phyloP scores from a whole-genome alignment of 2,329 filamentous ascomycete species.

The Aspergillus japonicus region DNA sequence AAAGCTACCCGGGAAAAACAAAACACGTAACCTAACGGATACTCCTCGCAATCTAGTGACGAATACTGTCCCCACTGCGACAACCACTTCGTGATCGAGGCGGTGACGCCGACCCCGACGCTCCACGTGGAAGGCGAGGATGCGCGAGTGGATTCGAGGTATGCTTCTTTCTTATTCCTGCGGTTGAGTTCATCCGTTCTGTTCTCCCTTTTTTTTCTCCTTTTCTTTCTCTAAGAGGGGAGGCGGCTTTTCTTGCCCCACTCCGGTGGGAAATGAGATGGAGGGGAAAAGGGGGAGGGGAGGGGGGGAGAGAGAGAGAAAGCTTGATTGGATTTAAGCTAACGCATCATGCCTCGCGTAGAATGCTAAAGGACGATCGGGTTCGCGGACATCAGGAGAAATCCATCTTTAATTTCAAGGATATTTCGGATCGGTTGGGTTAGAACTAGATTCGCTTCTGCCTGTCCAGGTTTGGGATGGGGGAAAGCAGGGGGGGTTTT shows the following conservation, averaged over 20 bases:
- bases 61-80: conserved; percentile 99
- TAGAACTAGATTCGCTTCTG: conserved; percentile 38
- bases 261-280: neutral
- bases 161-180: conserved; percentile 14
- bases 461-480: too few relatives aligned
- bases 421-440: conserved; percentile 72
- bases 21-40: neutral
- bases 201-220: neutral
- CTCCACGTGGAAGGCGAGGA: conserved; percentile 91
- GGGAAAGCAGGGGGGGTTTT: neutral
- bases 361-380: conserved; percentile 90
- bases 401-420: conserved; percentile 73
- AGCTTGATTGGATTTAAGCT: neutral
- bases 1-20: too few relatives aligned
- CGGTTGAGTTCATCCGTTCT: too few relatives aligned
- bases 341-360: conserved; percentile 22
- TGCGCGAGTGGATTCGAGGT: conserved; percentile 73
- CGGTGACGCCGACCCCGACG: conserved; percentile 75
- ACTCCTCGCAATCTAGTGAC: conserved; percentile 56
- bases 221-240: neutral
- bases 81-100: conserved; percentile 95
- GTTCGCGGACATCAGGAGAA: conserved; percentile 59
- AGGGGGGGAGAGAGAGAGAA: neutral
- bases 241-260: neutral
- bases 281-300: neutral